Percentiles rank a stretch among this genome's conserved stretches.
Evolutionary conservation across 1,139 yeast species (phyloP).

Genomic region (Geotrichum australiense): DNA sequence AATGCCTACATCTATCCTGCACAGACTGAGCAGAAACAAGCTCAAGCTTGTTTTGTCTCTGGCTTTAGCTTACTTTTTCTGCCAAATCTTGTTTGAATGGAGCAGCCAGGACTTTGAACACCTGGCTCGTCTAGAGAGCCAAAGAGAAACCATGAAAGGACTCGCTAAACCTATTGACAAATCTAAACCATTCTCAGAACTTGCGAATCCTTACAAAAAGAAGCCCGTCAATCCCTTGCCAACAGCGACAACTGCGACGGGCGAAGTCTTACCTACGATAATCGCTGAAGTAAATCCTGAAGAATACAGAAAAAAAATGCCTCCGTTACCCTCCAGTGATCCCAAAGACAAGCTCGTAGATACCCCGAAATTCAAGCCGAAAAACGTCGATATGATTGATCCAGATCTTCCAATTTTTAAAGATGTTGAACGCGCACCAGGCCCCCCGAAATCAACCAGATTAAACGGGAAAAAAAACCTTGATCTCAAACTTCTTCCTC

Average conservation of each 20-base stretch:
- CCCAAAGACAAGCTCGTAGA: neutral
- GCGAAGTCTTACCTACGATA: no score
- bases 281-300: no score
- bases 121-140: no score
- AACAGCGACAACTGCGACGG: no score
- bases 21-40: neutral
- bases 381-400: conserved; percentile 2
- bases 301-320: neutral
- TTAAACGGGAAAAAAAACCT: neutral
- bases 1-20: conserved; percentile 3
- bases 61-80: neutral
- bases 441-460: conserved; percentile 17
- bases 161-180: conserved; percentile 7
- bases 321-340: conserved; percentile 1
- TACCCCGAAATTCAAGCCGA: conserved; percentile 4
- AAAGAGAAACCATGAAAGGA: no score
- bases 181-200: conserved; percentile 3
- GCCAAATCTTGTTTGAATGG: neutral
- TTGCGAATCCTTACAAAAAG: no score
- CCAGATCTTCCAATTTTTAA: conserved; percentile 4
- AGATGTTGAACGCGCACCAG: conserved; percentile 17
- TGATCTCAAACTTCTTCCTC: conserved; percentile 8
- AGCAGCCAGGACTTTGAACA: no score
- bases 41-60: neutral
- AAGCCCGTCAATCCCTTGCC: no score